These are phyloP conservation scores for Quercus aquifolioides DNA, from an alignment of 306 rosid genomes.

Conservation along the genomic window DNA sequence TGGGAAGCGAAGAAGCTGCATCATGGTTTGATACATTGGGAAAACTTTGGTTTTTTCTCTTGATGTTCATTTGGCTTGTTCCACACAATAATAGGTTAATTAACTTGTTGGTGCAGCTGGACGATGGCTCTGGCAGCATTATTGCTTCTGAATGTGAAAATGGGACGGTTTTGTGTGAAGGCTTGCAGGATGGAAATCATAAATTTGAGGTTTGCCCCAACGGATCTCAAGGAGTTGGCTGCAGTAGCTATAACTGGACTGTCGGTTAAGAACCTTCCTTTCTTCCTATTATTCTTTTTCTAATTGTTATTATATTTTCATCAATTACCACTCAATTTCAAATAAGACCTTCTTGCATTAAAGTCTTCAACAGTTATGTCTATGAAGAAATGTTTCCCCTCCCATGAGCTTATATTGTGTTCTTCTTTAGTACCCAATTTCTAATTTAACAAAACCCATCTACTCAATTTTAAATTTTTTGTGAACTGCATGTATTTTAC, in stretches of 20 bases:
- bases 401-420: no score
- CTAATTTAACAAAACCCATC: neutral
- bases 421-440: neutral
- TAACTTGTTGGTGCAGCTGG: slow-evolving; percentile 52
- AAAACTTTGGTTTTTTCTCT: neutral
- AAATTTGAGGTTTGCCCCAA: slow-evolving; percentile 67
- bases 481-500: neutral
- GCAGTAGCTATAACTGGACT: slow-evolving; percentile 73
- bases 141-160: slow-evolving; percentile 43
- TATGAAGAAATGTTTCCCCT: neutral
- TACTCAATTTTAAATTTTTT: neutral
- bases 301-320: neutral
- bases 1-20: neutral
- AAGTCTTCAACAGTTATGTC: neutral
- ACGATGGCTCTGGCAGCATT: slow-evolving; percentile 27
- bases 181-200: slow-evolving; percentile 76
- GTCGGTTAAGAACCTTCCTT: slow-evolving; percentile 56
- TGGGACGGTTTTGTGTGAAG: slow-evolving; percentile 38
- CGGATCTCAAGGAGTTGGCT: slow-evolving; percentile 44
- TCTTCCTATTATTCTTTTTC: slow-evolving; percentile 25
- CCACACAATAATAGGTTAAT: neutral
- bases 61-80: neutral
- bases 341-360: no score
- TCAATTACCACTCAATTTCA: neutral
- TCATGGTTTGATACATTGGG: neutral